Evolutionary conservation across 768 basidiomycete species (phyloP).

Genomic region (Lentinula edodes): DNA sequence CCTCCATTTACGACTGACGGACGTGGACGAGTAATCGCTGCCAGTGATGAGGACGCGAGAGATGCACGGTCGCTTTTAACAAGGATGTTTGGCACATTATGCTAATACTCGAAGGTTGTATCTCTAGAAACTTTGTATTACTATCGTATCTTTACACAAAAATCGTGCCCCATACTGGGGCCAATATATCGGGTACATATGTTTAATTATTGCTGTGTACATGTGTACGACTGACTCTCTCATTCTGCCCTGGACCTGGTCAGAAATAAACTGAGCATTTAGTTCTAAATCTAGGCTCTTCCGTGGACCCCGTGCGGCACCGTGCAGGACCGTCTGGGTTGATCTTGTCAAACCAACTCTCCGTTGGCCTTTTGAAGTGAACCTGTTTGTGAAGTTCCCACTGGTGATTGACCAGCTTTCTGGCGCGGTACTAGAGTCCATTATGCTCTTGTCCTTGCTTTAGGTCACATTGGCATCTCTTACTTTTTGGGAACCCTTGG

Average conservation of each 20-base stretch:
- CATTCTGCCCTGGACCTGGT: not conserved
- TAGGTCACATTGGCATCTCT: not conserved
- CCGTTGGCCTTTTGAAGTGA: not conserved
- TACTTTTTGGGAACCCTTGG: too few species aligned
- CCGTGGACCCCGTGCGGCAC: not conserved
- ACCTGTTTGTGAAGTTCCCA: not conserved
- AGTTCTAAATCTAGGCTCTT: not conserved
- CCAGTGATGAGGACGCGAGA: not conserved
- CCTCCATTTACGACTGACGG: conserved; percentile 63
- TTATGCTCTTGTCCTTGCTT: not conserved
- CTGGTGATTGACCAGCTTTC: not conserved
- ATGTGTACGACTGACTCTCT: not conserved
- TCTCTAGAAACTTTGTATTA: not conserved
- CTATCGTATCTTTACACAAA: not conserved
- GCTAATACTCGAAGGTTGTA: not conserved
- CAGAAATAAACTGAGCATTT: not conserved
- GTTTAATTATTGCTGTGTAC: not conserved
- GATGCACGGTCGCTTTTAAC: not conserved
- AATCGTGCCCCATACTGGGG: not conserved
- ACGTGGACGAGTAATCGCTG: conserved; percentile 48
- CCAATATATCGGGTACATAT: not conserved
- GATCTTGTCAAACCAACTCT: not conserved
- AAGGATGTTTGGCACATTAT: conserved; percentile 5
- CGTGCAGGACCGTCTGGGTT: not conserved
- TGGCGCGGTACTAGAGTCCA: not conserved